Evolutionary conservation across 495 filamentous ascomycete genomes (phyloP).

Genomic region (Aspergillus egyptiacus): DNA sequence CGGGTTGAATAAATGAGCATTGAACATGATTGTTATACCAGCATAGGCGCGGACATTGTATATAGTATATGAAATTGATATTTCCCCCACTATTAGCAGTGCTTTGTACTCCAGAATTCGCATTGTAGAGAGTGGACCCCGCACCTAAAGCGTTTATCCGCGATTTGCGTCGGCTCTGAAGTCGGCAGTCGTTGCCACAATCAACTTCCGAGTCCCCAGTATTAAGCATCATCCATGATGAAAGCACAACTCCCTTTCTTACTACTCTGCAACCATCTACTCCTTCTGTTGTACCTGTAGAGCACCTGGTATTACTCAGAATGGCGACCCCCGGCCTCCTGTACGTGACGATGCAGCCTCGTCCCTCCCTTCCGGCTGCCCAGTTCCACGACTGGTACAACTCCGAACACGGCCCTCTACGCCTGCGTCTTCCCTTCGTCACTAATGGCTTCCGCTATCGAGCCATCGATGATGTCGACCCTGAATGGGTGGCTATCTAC

Average conservation of each 20-base stretch:
- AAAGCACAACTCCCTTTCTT: neutral
- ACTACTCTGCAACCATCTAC: neutral
- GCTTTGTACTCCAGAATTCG: neutral
- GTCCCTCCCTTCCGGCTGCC: constrained; percentile 51
- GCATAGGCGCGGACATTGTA: neutral
- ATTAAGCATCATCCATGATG: constrained; percentile 3
- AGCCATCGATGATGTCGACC: constrained; percentile 51
- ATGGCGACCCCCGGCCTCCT: constrained; percentile 57
- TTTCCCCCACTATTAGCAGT: neutral
- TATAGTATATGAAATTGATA: neutral
- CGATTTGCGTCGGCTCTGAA: constrained; percentile 8
- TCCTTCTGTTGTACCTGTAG: neutral
- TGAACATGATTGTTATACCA: neutral
- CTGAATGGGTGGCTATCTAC: constrained; percentile 72
- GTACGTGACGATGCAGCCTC: constrained; percentile 74
- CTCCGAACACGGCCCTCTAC: constrained; percentile 76
- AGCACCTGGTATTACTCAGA: constrained; percentile 8
- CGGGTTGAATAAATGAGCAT: constrained; percentile 41
- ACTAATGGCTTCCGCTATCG: constrained; percentile 72
- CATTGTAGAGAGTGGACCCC: neutral
- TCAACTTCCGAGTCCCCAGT: neutral
- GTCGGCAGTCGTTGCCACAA: constrained; percentile 15
- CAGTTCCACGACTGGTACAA: constrained; percentile 91
- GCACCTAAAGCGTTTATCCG: constrained; percentile 13
- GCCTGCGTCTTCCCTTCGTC: constrained; percentile 67